These are phyloP conservation scores for Phanerochaete sordida DNA, from an alignment of 768 basidiomycete species.

Conservation along the genomic window DNA sequence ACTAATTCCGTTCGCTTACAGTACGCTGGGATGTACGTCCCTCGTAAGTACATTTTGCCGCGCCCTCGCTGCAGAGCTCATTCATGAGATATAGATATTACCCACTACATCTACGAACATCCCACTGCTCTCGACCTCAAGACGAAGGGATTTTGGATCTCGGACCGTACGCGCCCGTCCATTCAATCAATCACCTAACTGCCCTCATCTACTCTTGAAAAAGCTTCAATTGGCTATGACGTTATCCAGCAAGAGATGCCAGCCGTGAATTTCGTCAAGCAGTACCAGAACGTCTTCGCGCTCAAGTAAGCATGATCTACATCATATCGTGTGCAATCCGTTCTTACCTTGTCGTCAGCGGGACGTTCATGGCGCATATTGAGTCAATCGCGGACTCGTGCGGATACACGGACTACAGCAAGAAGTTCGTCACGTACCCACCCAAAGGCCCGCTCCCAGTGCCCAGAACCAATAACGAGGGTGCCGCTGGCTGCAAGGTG, in stretches of 20 bases:
- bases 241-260: conserved; percentile 68
- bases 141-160: conserved; percentile 70
- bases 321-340: no score
- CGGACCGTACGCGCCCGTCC: conserved; percentile 63
- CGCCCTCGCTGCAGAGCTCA: not conserved
- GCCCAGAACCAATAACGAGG: conserved; percentile 50
- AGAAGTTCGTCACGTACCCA: conserved; percentile 63
- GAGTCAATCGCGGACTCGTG: conserved; percentile 51
- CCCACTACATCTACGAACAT: conserved; percentile 67
- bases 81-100: conserved; percentile 53
- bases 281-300: conserved; percentile 65
- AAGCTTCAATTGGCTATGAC: conserved; percentile 10
- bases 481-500: conserved; percentile 55
- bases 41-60: conserved; percentile 36
- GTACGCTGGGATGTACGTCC: conserved; percentile 74
- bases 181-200: not conserved
- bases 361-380: conserved; percentile 58
- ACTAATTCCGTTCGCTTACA: conserved; percentile 21
- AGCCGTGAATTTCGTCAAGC: conserved; percentile 70
- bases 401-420: conserved; percentile 48
- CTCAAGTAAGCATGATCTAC: no score
- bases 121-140: conserved; percentile 48
- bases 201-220: not conserved
- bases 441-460: conserved; percentile 63
- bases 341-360: no score